phyloP scores from a whole-genome alignment of 495 filamentous ascomycete species.

The Cetradonia linearis region DNA sequence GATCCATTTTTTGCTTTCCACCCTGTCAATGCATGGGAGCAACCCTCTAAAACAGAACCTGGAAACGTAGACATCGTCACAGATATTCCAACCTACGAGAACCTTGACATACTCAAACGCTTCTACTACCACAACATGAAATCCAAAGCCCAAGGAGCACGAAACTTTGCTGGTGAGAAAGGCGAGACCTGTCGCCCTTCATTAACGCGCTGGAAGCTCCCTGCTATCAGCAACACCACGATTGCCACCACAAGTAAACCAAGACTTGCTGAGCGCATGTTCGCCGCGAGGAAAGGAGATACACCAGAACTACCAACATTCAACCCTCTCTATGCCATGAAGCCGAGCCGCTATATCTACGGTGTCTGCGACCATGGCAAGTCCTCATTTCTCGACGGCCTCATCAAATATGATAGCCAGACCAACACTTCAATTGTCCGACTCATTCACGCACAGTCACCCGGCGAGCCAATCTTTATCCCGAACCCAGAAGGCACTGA shows the following conservation, averaged over 20 bases:
- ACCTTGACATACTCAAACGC: slow-evolving; percentile 30
- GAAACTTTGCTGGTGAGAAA: slow-evolving; percentile 25
- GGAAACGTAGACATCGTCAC: slow-evolving; percentile 43
- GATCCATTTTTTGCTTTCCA: slow-evolving; percentile 66
- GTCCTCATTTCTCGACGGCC: slow-evolving; percentile 52
- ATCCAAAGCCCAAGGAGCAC: slow-evolving; percentile 31
- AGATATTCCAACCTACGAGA: slow-evolving; percentile 47
- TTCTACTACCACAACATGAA: slow-evolving; percentile 51
- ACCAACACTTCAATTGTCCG: slow-evolving; percentile 47
- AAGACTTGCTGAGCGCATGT: slow-evolving; percentile 28
- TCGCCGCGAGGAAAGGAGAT: slow-evolving; percentile 29
- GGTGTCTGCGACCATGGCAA: slow-evolving; percentile 44
- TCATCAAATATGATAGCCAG: slow-evolving; percentile 57
- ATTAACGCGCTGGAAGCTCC: slow-evolving; percentile 42
- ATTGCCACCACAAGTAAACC: not conserved
- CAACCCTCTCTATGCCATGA: slow-evolving; percentile 47
- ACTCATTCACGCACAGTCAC: slow-evolving; percentile 48
- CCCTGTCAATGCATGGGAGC: slow-evolving; percentile 63
- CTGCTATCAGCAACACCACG: slow-evolving; percentile 26
- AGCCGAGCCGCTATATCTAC: slow-evolving; percentile 56
- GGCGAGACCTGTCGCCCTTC: slow-evolving; percentile 30
- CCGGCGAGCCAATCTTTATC: slow-evolving; percentile 68
- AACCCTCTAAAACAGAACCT: slow-evolving; percentile 32
- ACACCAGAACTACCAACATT: slow-evolving; percentile 57
- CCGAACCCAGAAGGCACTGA: slow-evolving; percentile 32